A percentile compares a stretch with the other conserved stretches of the same genome.
phyloP scores from a whole-genome alignment of 2,329 filamentous ascomycete genomes.

The Trichoderma arundinaceum region DNA sequence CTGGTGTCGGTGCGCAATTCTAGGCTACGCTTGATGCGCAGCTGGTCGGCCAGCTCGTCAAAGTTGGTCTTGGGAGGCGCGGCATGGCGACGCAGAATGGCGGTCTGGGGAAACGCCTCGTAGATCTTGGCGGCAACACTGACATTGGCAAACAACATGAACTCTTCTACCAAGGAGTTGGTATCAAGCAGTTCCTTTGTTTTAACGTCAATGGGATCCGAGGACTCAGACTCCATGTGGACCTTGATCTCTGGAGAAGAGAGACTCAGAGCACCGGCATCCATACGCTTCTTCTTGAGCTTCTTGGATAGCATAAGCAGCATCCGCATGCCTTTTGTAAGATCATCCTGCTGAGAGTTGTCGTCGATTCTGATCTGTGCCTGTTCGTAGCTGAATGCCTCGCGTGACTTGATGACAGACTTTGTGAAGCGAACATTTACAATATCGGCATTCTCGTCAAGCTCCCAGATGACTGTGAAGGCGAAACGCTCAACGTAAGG shows the following conservation, averaged over 20 bases:
- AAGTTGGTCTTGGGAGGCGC: slow-evolving; percentile 96
- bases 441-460: slow-evolving; percentile 83
- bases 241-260: slow-evolving; percentile 98
- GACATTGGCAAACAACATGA: slow-evolving; percentile 98
- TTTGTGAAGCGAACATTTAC: slow-evolving; percentile 90
- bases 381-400: slow-evolving; percentile 97
- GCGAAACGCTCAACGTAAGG: slow-evolving; percentile 95
- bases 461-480: slow-evolving; percentile 87
- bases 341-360: slow-evolving; percentile 80
- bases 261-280: slow-evolving; percentile 90
- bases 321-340: slow-evolving; percentile 87
- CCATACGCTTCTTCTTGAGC: slow-evolving; percentile 93
- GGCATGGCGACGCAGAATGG: slow-evolving; percentile 88
- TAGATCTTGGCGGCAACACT: slow-evolving; percentile 91
- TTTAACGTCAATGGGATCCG: slow-evolving; percentile 94
- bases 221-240: slow-evolving; percentile 92
- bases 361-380: slow-evolving; percentile 96
- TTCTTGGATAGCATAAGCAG: slow-evolving; percentile 90
- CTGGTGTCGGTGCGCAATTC: slow-evolving; percentile 85
- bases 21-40: slow-evolving; percentile 83
- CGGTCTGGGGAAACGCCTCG: slow-evolving; percentile 91
- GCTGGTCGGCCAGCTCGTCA: slow-evolving; percentile 88
- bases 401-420: slow-evolving; percentile 94
- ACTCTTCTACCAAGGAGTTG: slow-evolving; percentile 97
- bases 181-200: slow-evolving; percentile 93